These are phyloP conservation scores for Phanerochaete sordida DNA, from an alignment of 768 basidiomycete species.

Conservation along the genomic window DNA sequence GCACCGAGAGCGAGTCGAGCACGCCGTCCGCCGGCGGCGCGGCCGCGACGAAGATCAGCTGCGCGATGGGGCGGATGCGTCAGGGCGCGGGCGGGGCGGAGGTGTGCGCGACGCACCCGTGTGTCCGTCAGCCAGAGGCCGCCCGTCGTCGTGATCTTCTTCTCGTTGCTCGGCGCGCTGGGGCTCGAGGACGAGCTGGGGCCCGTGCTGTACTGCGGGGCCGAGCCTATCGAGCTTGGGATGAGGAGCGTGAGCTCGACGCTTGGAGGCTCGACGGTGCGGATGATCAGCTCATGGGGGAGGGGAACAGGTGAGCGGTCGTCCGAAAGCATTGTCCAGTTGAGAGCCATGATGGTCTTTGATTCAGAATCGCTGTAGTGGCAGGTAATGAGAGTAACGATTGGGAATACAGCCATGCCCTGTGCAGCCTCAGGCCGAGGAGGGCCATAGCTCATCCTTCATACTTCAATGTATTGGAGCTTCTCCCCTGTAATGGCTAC, in stretches of 20 bases:
- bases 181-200: slow-evolving; percentile 40
- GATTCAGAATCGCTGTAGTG: too few relatives aligned
- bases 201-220: slow-evolving; percentile 14
- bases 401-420: too few relatives aligned
- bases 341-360: slow-evolving; percentile 61
- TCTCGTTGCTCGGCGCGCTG: slow-evolving; percentile 52
- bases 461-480: too few relatives aligned
- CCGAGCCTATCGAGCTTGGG: slow-evolving; percentile 36
- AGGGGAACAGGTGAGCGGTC: slow-evolving; percentile 61
- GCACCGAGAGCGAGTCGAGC: slow-evolving; percentile 48
- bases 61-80: neutral
- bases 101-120: slow-evolving; percentile 46
- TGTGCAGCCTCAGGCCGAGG: too few relatives aligned
- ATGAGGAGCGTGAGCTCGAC: slow-evolving; percentile 57
- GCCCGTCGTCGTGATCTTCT: slow-evolving; percentile 58
- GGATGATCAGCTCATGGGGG: slow-evolving; percentile 57
- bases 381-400: too few relatives aligned
- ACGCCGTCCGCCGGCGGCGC: slow-evolving; percentile 17
- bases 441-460: too few relatives aligned
- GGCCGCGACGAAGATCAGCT: slow-evolving; percentile 59
- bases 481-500: too few relatives aligned
- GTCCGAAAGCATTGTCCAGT: slow-evolving; percentile 68
- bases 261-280: slow-evolving; percentile 45
- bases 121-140: slow-evolving; percentile 66
- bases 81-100: neutral